Percentiles rank a stretch among this genome's conserved stretches.
These are phyloP conservation scores for Pseudophaeomoniella oleicola DNA, from an alignment of 2,329 filamentous ascomycete species.

Conservation along the genomic window DNA sequence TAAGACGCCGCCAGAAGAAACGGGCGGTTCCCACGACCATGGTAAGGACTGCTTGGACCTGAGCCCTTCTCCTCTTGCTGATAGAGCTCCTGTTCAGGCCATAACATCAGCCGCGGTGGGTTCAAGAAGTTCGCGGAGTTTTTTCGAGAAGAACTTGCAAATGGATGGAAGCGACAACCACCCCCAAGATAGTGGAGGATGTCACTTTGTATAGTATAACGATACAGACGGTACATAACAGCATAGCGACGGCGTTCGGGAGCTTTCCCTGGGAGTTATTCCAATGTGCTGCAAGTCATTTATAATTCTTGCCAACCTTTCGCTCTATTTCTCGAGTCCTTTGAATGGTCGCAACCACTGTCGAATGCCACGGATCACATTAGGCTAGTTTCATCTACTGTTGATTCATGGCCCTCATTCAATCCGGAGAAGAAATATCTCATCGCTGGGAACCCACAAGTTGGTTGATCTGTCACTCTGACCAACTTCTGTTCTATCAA, in stretches of 20 bases:
- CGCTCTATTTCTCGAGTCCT: background rate
- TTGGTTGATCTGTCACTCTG: constrained; percentile 1
- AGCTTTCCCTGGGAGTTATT: too few relatives aligned
- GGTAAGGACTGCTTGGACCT: constrained; percentile 11
- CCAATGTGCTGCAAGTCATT: background rate
- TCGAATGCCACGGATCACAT: background rate
- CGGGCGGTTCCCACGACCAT: constrained; percentile 26
- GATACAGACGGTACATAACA: background rate
- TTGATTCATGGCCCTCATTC: background rate
- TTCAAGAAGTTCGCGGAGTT: constrained; percentile 20
- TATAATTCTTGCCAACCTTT: background rate
- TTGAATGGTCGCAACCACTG: background rate
- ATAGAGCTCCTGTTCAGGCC: constrained; percentile 3
- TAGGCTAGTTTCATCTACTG: background rate
- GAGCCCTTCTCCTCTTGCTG: background rate
- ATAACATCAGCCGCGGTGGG: constrained; percentile 10
- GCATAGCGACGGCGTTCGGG: background rate
- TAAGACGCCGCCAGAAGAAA: constrained; percentile 26
- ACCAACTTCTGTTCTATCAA: constrained; percentile 2
- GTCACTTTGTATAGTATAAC: background rate
- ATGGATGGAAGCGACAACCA: constrained; percentile 24
- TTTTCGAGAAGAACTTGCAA: constrained; percentile 28
- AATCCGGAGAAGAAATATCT: background rate
- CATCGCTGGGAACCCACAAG: background rate
- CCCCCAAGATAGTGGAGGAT: constrained; percentile 12